Evolutionary conservation across 2,329 filamentous ascomycete species (phyloP).

Genomic region (Epichloe gansuensis): DNA sequence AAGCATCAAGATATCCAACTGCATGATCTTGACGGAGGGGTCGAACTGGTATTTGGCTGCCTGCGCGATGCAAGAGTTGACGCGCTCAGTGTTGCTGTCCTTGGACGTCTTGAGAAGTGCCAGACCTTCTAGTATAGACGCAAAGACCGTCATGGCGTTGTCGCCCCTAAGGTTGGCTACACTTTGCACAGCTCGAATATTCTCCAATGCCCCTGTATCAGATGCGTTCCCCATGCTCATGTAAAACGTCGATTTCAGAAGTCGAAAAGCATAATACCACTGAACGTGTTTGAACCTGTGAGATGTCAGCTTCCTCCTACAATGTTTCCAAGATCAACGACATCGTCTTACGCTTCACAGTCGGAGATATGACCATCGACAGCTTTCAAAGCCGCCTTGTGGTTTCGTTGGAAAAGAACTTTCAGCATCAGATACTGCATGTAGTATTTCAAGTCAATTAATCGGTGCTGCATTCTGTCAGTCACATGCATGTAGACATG

Average conservation of each 20-base stretch:
- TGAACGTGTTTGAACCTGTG: slow-evolving; percentile 48
- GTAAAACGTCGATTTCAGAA: slow-evolving; percentile 58
- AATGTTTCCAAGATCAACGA: too few species aligned
- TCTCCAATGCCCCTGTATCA: slow-evolving; percentile 53
- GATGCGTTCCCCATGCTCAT: slow-evolving; percentile 46
- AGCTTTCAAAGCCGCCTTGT: slow-evolving; percentile 59
- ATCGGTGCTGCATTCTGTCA: slow-evolving; percentile 19
- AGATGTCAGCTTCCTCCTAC: not conserved
- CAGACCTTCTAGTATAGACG: slow-evolving; percentile 56
- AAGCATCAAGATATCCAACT: slow-evolving; percentile 52
- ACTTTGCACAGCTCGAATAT: slow-evolving; percentile 49
- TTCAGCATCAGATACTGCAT: slow-evolving; percentile 64
- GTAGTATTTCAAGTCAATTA: slow-evolving; percentile 57
- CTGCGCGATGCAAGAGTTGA: slow-evolving; percentile 62
- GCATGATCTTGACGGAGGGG: slow-evolving; percentile 47
- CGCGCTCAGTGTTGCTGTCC: slow-evolving; percentile 53
- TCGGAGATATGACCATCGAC: slow-evolving; percentile 57
- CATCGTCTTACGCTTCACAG: slow-evolving; percentile 43
- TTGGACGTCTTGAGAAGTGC: slow-evolving; percentile 52
- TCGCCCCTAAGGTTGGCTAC: slow-evolving; percentile 50
- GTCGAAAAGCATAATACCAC: slow-evolving; percentile 67
- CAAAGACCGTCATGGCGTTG: slow-evolving; percentile 49
- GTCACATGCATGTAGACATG: not conserved
- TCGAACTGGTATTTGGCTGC: slow-evolving; percentile 60
- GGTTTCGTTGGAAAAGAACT: slow-evolving; percentile 56